Evolutionary conservation across 495 filamentous ascomycete genomes (phyloP), one percentile per base, ranked within the genome.

Genomic region (Hamigera avellanea): DNA sequence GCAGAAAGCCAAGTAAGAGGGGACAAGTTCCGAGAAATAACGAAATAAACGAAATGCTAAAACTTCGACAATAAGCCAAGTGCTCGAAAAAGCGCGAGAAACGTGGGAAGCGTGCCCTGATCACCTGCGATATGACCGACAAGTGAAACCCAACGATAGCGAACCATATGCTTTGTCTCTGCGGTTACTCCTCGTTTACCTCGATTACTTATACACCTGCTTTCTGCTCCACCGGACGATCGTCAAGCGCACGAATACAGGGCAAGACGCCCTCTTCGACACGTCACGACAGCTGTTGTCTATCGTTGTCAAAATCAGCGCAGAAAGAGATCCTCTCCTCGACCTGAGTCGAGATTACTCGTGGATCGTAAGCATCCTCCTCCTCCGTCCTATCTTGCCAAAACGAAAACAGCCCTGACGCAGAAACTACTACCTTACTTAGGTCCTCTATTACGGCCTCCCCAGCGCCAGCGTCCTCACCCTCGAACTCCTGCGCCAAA

Each of bases 401-500:
- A 14, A 9, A 10, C 37, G 5, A 9, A n/a, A 7, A n/a, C n/a
- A n/a, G n/a, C n/a, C n/a, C n/a, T n/a, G n/a, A n/a, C n/a, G n/a
- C n/a, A n/a, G n/a, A n/a, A 31, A 26, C 8, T n/a, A 33, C n/a
- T 13, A 15, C 8, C 26, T 32, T n/a, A 23, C 4, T 0, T 29
- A 72, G 61, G 59, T 70, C 13, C 66, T 72, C 36, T 66, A 61
- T 21, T 68, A 64, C 35, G 77, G 71, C 10, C 65, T 80, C 3
- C 77, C 70, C 2, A 58, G 62, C 10, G 75, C 74, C 2, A 72
- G 72, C 6, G 69, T 78, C 32, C 64, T 81, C 13, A 69, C 72
- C 16, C 61, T 80, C 30, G 78, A 82, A 44, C 64, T 81, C 9
- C 54, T 78, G 6, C 72, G 65, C 32, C 73, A 78, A 39, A 69